Evolutionary conservation across 2,329 filamentous ascomycete species (phyloP).

Genomic region (Trichoderma atroviride): DNA sequence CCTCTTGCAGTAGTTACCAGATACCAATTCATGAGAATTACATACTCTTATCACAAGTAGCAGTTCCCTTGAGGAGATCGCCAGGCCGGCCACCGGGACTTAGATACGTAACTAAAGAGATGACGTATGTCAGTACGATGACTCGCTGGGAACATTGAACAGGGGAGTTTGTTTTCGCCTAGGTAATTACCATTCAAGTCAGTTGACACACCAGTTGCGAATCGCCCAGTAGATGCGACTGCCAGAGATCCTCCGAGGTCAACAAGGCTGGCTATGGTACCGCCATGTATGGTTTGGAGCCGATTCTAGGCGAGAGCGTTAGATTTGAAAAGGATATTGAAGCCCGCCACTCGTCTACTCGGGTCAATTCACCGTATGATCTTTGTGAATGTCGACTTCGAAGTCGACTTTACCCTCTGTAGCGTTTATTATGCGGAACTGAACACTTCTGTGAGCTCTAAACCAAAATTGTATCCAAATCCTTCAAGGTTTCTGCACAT

Average conservation of each 20-base stretch:
- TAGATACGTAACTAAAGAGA: slow-evolving; percentile 60
- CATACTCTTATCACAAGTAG: slow-evolving; percentile 64
- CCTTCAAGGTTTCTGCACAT: not conserved
- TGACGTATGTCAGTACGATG: slow-evolving; percentile 13
- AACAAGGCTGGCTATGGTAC: slow-evolving; percentile 76
- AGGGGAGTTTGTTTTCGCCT: not conserved
- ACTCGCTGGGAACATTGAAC: not conserved
- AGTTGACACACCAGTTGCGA: slow-evolving; percentile 65
- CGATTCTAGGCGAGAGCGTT: slow-evolving; percentile 60
- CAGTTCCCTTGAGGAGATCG: slow-evolving; percentile 58
- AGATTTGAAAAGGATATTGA: not conserved
- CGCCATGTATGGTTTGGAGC: slow-evolving; percentile 74
- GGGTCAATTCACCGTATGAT: slow-evolving; percentile 65
- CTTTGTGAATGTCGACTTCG: slow-evolving; percentile 71
- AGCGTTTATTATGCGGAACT: slow-evolving; percentile 70
- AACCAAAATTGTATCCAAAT: not conserved
- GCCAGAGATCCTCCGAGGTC: slow-evolving; percentile 67
- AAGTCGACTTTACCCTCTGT: slow-evolving; percentile 71
- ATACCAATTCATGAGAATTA: not conserved
- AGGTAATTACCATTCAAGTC: slow-evolving; percentile 59
- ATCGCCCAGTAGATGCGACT: slow-evolving; percentile 65
- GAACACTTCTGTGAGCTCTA: not conserved
- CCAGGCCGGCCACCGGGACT: slow-evolving; percentile 60
- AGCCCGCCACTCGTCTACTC: too few species aligned
- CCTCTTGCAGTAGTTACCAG: too few species aligned